Evolutionary conservation across 176 grass and related monocot species (phyloP).

Genomic region (Zea luxurians): DNA sequence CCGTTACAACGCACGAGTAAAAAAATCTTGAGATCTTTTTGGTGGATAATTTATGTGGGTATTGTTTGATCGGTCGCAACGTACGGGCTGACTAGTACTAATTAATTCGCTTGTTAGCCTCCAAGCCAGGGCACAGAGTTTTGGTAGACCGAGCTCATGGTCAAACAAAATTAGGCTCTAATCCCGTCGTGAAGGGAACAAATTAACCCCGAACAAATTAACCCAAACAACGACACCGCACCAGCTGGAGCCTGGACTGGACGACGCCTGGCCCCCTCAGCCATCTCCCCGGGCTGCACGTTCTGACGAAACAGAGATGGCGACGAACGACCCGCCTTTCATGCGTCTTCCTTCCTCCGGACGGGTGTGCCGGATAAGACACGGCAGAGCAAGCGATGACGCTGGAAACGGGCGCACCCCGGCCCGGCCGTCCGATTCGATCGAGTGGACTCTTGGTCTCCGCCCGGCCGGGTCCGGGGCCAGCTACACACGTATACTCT

Average conservation of each 20-base stretch:
- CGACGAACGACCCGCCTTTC: background rate
- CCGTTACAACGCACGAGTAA: no score
- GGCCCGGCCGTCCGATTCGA: background rate
- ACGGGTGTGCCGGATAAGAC: conserved; percentile 22
- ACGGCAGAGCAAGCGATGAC: conserved; percentile 15
- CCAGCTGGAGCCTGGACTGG: background rate
- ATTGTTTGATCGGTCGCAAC: no score
- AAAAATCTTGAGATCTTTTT: no score
- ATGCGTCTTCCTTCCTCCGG: background rate
- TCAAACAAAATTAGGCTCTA: conserved; percentile 26
- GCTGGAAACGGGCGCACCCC: background rate
- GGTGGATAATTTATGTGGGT: no score
- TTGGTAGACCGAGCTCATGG: background rate
- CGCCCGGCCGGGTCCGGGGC: background rate
- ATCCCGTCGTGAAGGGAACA: background rate
- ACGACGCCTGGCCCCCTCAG: background rate
- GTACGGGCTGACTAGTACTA: no score
- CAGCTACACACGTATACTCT: no score
- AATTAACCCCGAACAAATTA: background rate
- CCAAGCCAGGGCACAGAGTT: background rate
- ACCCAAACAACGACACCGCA: background rate
- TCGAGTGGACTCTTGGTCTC: background rate
- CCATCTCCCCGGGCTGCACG: background rate
- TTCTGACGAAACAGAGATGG: conserved; percentile 2
- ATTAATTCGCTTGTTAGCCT: background rate